Evolutionary conservation across 495 filamentous ascomycete species (phyloP).

Genomic region (Terfezia claveryi): DNA sequence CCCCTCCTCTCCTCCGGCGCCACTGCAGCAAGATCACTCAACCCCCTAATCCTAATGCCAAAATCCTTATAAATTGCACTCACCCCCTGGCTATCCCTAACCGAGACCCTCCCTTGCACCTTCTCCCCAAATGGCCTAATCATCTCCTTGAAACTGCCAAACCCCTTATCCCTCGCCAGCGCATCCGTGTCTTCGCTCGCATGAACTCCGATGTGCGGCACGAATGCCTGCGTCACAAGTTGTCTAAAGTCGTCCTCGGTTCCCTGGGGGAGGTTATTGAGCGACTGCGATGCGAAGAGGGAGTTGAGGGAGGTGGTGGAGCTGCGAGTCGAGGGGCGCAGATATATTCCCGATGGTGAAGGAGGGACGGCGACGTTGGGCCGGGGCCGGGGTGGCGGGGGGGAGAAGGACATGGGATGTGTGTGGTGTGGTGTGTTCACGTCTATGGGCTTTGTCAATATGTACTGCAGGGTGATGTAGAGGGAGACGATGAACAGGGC

Average conservation of each 20-base stretch:
- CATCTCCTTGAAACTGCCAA: constrained; percentile 61
- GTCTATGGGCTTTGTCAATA: background rate
- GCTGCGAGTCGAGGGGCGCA: constrained; percentile 9
- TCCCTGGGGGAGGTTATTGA: background rate
- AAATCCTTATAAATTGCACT: constrained; percentile 76
- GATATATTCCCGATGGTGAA: constrained; percentile 12
- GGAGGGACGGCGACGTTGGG: constrained; percentile 5
- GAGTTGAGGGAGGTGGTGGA: constrained; percentile 15
- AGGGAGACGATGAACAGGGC: background rate
- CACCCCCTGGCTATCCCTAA: constrained; percentile 69
- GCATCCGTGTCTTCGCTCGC: constrained; percentile 65
- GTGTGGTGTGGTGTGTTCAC: background rate
- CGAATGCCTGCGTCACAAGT: constrained; percentile 61
- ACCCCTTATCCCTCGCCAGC: constrained; percentile 64
- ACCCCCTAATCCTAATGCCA: constrained; percentile 57
- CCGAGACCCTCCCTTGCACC: constrained; percentile 65
- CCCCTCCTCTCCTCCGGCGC: background rate
- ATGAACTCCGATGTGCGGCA: constrained; percentile 66
- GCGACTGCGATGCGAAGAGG: constrained; percentile 6
- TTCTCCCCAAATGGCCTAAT: constrained; percentile 81
- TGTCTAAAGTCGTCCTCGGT: background rate
- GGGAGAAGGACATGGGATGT: constrained; percentile 2
- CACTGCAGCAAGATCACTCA: constrained; percentile 32
- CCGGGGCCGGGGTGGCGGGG: constrained; percentile 7
- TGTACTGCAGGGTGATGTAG: background rate